Evolutionary conservation across 2,329 filamentous ascomycete genomes (phyloP).

Genomic region (Orbilia quercus): DNA sequence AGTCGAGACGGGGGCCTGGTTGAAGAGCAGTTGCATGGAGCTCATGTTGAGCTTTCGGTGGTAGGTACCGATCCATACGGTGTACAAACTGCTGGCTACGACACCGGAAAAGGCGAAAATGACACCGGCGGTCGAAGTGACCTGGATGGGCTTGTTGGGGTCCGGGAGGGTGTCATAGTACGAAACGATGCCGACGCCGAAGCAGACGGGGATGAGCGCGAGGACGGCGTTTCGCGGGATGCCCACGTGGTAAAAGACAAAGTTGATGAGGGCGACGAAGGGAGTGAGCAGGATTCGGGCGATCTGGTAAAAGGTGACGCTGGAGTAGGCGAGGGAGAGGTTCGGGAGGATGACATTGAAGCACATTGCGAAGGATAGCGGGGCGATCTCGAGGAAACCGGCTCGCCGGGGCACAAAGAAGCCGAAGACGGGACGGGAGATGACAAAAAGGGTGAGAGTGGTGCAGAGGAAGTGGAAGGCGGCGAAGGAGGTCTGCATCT

Average conservation of each 20-base stretch:
- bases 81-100: constrained; percentile 74
- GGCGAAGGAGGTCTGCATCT: constrained; percentile 74
- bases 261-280: constrained; percentile 74
- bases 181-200: constrained; percentile 74
- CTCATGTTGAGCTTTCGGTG: constrained; percentile 74
- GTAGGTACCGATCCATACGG: constrained; percentile 75
- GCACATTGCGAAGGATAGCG: constrained; percentile 75
- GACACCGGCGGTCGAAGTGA: constrained; percentile 71
- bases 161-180: constrained; percentile 74
- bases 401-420: constrained; percentile 72
- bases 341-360: constrained; percentile 77
- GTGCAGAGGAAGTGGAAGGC: constrained; percentile 77
- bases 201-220: constrained; percentile 71
- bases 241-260: constrained; percentile 69
- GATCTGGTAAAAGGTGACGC: constrained; percentile 77
- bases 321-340: constrained; percentile 74
- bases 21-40: constrained; percentile 76
- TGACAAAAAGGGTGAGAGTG: constrained; percentile 71
- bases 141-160: constrained; percentile 67
- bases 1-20: constrained; percentile 74
- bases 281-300: constrained; percentile 75
- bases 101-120: constrained; percentile 74
- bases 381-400: constrained; percentile 70
- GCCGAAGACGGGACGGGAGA: constrained; percentile 70
- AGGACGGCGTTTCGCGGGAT: constrained; percentile 69